phyloP scores from a whole-genome alignment of 495 filamentous ascomycete species.

The Aspergillus asperescens region DNA sequence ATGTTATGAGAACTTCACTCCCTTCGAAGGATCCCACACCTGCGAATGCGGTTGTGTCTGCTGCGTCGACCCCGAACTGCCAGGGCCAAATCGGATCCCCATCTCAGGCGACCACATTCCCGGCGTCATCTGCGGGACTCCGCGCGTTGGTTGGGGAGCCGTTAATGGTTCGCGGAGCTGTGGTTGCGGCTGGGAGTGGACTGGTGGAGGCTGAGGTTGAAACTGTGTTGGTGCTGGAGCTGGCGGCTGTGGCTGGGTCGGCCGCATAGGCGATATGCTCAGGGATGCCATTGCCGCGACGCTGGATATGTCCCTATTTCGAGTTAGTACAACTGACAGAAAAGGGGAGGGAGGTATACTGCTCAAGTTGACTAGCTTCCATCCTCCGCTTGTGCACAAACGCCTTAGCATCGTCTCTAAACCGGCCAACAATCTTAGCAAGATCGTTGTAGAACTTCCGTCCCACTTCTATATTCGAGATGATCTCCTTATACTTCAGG shows the following conservation, averaged over 20 bases:
- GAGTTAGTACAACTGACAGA: background rate
- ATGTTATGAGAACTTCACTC: constrained; percentile 56
- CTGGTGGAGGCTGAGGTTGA: background rate
- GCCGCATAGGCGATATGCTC: constrained; percentile 36
- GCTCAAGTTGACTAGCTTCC: constrained; percentile 74
- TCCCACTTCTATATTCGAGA: constrained; percentile 80
- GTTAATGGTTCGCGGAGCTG: constrained; percentile 38
- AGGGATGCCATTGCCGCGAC: constrained; percentile 54
- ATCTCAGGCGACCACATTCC: constrained; percentile 75
- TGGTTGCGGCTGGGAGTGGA: constrained; percentile 8
- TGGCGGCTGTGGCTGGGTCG: background rate
- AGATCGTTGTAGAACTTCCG: constrained; percentile 97
- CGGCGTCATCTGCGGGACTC: constrained; percentile 48
- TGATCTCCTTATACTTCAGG: constrained; percentile 89
- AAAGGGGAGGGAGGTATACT: constrained; percentile 41
- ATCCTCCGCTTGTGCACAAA: constrained; percentile 76
- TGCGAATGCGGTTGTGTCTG: constrained; percentile 14
- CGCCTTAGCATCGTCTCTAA: constrained; percentile 68
- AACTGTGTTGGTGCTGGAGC: background rate
- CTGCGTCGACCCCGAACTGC: background rate
- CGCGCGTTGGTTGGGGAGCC: constrained; percentile 50
- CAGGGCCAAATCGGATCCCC: constrained; percentile 65
- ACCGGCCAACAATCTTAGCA: constrained; percentile 71
- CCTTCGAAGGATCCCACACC: constrained; percentile 58
- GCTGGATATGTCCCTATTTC: constrained; percentile 54